These are phyloP conservation scores for Epichloe brachyelytri DNA, from an alignment of 2,329 filamentous ascomycete species.

Conservation along the genomic window DNA sequence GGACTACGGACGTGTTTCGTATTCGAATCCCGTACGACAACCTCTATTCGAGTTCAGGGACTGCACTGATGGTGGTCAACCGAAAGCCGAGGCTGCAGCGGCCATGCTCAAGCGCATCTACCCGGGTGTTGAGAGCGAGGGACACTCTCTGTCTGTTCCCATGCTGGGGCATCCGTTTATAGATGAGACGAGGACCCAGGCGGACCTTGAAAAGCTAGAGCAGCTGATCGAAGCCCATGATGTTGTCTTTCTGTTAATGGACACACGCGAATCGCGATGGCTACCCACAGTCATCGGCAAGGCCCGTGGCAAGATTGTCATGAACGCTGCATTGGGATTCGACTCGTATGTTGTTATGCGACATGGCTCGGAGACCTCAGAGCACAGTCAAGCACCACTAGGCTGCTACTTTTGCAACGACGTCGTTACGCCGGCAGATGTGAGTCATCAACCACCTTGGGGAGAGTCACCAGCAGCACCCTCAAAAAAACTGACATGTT, in stretches of 20 bases:
- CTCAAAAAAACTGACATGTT: not conserved
- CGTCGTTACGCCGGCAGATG: conserved; percentile 85
- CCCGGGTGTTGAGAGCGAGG: conserved; percentile 71
- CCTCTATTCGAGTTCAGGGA: conserved; percentile 86
- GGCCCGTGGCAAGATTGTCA: conserved; percentile 80
- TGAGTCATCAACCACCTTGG: conserved; percentile 34
- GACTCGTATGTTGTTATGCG: conserved; percentile 97
- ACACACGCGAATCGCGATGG: conserved; percentile 89
- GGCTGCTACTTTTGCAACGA: conserved; percentile 99
- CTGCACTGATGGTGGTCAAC: conserved; percentile 70
- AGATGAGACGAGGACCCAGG: conserved; percentile 55
- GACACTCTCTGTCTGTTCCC: conserved; percentile 73
- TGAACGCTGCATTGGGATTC: conserved; percentile 93
- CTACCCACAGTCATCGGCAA: conserved; percentile 94
- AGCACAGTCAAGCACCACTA: conserved; percentile 50
- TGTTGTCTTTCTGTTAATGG: conserved; percentile 92
- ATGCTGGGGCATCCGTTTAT: conserved; percentile 88
- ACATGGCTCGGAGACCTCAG: conserved; percentile 57
- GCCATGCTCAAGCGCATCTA: conserved; percentile 76
- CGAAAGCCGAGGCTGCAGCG: conserved; percentile 72
- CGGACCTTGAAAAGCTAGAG: conserved; percentile 64
- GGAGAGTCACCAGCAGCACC: not conserved
- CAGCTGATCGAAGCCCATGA: conserved; percentile 73
- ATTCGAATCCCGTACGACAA: conserved; percentile 91
- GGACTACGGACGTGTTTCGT: conserved; percentile 86